phyloP scores from a whole-genome alignment of 768 basidiomycete species.

The Russula griseocarnosa region DNA sequence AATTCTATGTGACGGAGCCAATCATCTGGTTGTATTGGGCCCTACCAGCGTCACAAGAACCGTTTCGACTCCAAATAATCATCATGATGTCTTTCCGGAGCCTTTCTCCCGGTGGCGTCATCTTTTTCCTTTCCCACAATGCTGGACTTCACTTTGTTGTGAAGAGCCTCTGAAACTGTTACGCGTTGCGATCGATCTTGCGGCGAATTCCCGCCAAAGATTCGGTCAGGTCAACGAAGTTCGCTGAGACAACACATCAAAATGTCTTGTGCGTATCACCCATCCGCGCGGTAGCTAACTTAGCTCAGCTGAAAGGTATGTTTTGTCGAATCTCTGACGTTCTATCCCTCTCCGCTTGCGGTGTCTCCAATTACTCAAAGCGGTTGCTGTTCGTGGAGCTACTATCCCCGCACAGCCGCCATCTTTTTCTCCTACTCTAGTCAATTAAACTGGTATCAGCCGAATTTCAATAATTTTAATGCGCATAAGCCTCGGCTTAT shows the following conservation, averaged over 20 bases:
- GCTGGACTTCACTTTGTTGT: background rate
- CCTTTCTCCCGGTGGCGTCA: too few relatives aligned
- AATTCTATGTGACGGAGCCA: background rate
- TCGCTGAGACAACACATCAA: background rate
- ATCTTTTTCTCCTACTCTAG: background rate
- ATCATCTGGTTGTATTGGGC: background rate
- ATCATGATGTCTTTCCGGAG: background rate
- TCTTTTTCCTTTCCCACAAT: background rate
- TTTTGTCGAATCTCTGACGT: background rate
- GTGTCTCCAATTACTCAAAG: background rate
- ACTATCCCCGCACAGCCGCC: background rate
- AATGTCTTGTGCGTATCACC: background rate
- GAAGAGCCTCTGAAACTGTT: background rate
- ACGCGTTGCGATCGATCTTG: background rate
- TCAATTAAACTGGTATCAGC: background rate
- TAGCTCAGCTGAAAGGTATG: background rate
- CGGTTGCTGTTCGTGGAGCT: background rate
- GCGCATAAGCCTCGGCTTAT: background rate
- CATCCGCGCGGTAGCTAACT: background rate
- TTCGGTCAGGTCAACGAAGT: background rate
- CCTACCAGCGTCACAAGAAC: background rate
- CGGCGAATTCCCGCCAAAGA: background rate
- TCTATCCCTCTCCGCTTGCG: background rate
- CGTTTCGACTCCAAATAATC: too few relatives aligned
- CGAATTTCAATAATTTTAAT: background rate